Evolutionary conservation across 148 eudicot genomes (phyloP), one percentile per base, ranked within the genome.

Genomic region (Fagopyrum tataricum): DNA sequence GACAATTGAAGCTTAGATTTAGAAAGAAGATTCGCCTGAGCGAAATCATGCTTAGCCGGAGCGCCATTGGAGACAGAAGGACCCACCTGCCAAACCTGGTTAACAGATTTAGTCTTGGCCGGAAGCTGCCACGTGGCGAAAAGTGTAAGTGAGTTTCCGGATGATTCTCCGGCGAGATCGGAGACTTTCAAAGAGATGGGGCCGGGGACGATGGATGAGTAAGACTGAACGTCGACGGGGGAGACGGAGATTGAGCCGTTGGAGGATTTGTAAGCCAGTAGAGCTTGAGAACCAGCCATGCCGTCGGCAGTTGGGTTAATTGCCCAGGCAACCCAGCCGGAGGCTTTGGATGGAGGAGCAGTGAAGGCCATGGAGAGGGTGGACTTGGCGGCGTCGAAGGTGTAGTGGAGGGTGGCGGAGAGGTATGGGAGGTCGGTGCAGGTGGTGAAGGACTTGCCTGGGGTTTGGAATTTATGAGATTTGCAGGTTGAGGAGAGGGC

Each of bases 251-350:
- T 68, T 3, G 73, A 44, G 8, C 83, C 85, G 23, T 72, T 58
- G 21, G 75, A 5, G 17, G 73, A 73, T 43, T 73, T 79, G 67
- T 78, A 78, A 1, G 89, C 89, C 58, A 85, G 31, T 10, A 85
- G 78, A 23, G 89, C 66, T 67, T 86, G 89, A 10, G 86, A 53
- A n/a, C 89, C 89, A 15, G 39, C 56, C 89, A 86, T 86, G 71
- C 81, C 83, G 39, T 75, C 23, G 39, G 1, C 26, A 5, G 56
- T 59, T 0, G 89, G 86, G 79, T 86, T 86, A 37, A 86, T 69
- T 62, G 81, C 89, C 86, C 86, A 86, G 0, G 85, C 78, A 6
- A 83, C 49, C 86, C 89, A 86, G 4, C 89, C 85, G 49, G 44
- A 43, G 39, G 83, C 47, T 15, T 31, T 13, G 15, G 85, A 44